Evolutionary conservation across 257 asterid species (phyloP), one percentile per base, ranked within the genome.

Genomic region (Verbena officinalis): DNA sequence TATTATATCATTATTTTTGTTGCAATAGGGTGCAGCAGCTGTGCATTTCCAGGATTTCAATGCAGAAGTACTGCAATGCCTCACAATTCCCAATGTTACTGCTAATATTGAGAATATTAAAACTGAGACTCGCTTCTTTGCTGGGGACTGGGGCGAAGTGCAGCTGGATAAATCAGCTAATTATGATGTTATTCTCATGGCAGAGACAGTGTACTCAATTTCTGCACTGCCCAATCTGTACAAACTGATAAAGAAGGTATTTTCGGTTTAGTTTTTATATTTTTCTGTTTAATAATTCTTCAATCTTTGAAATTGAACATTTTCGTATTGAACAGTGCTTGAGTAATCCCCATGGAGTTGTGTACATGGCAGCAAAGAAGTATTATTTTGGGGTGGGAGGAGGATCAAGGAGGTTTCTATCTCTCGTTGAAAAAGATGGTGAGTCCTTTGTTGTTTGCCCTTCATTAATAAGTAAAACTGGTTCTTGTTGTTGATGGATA

Each of bases 11-110:
- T 63, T 51, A 58, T 13, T 49, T 69, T 5, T 55, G 39, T 21
- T 59, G 66, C 34, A 10, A 33, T 62, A 93, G 99, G 97, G 89
- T 50, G 88, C 99, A 70, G 58, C 64, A 16, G 72, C 71, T 15
- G 95, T 94, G 53, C 99, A 94, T 67, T 94, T 94, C 75, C 99
- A 94, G 81, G 97, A 94, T 69, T 94, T 94, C 73, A 94, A 94
- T 61, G 95, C 85, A 0, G 99, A 94, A 80, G 99, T 94, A 69
- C 76, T 94, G 45, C 83, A 74, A 45, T 77, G 78, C 73, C 95
- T 94, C 63, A 94, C 99, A 56, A 78, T 94, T 73, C 96, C 96
- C 16, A 94, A 94, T 64, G 96, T 94, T 54, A 75, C 72, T 22
- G 87, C 86, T 54, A 94, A 94, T 74, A 69, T 79, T 9, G 73